phyloP scores from a whole-genome alignment of 768 basidiomycete genomes.

The Boletus subcaerulescens region DNA sequence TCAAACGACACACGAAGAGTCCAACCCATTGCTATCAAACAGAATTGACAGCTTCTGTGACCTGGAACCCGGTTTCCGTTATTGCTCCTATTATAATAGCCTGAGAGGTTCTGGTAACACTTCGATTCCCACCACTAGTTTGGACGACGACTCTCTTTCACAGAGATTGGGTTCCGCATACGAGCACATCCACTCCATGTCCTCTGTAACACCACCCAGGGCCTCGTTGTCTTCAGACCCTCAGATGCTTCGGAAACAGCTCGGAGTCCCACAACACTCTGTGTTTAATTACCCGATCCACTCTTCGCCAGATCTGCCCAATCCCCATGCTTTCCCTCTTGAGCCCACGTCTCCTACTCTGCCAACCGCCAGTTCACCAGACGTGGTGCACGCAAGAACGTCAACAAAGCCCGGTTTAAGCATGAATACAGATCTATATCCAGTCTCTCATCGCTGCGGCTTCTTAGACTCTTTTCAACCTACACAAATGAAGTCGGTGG shows the following conservation, averaged over 20 bases:
- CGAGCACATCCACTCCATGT: conserved; percentile 23
- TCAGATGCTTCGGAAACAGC: conserved; percentile 25
- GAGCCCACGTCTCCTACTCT: neutral
- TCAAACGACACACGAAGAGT: neutral
- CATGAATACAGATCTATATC: conserved; percentile 2
- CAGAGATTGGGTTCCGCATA: conserved; percentile 24
- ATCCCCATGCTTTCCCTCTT: conserved; percentile 16
- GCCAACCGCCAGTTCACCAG: neutral
- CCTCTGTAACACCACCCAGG: conserved; percentile 6
- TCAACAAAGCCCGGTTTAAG: neutral
- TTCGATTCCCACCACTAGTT: neutral
- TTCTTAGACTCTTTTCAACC: neutral
- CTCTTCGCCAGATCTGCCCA: conserved; percentile 22
- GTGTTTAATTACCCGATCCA: conserved; percentile 21
- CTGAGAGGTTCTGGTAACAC: neutral
- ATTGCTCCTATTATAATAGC: neutral
- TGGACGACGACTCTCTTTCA: conserved; percentile 20
- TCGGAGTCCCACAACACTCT: conserved; percentile 31
- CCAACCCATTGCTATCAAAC: neutral
- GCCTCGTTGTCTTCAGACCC: conserved; percentile 24
- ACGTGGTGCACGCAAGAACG: neutral
- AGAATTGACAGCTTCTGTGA: neutral
- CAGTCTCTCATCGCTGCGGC: neutral
- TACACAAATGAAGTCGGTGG: neutral
- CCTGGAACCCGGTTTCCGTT: neutral